Evolutionary conservation across 2,329 filamentous ascomycete species (phyloP).

Genomic region (Piedraia hortae): DNA sequence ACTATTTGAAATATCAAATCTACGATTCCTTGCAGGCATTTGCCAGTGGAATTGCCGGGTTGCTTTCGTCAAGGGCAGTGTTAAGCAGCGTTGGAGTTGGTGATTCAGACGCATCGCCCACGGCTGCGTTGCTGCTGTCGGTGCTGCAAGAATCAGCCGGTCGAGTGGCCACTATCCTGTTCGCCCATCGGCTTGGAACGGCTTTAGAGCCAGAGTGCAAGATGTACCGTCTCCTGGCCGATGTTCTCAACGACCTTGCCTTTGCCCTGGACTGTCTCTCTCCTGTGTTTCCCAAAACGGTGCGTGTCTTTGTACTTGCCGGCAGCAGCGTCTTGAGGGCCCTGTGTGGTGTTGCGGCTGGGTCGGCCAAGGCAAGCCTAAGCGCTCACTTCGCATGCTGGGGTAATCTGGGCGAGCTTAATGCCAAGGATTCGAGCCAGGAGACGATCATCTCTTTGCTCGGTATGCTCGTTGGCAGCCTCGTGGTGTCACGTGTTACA

Average conservation of each 20-base stretch:
- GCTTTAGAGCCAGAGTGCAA: slow-evolving; percentile 79
- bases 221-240: slow-evolving; percentile 60
- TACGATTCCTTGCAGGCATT: slow-evolving; percentile 67
- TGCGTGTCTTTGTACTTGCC: slow-evolving; percentile 30
- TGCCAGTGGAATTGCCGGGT: slow-evolving; percentile 50
- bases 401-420: slow-evolving; percentile 76
- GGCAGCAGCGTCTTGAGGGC: slow-evolving; percentile 32
- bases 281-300: slow-evolving; percentile 36
- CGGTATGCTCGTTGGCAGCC: slow-evolving; percentile 60
- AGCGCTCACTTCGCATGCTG: slow-evolving; percentile 73
- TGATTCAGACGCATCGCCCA: slow-evolving; percentile 51
- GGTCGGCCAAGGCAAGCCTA: slow-evolving; percentile 68
- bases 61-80: slow-evolving; percentile 59
- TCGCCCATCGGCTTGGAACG: slow-evolving; percentile 57
- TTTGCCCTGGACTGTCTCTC: slow-evolving; percentile 68
- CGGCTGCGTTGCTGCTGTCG: slow-evolving; percentile 53
- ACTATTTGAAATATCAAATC: slow-evolving; percentile 53
- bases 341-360: slow-evolving; percentile 71
- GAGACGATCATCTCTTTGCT: slow-evolving; percentile 77
- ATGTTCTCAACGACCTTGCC: slow-evolving; percentile 66
- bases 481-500: slow-evolving; percentile 53
- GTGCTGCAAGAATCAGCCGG: slow-evolving; percentile 62
- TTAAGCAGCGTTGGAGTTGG: slow-evolving; percentile 58
- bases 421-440: slow-evolving; percentile 84
- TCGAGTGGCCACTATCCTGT: slow-evolving; percentile 58